phyloP scores from a whole-genome alignment of 2,329 filamentous ascomycete genomes.

The Hysterium pulicare region DNA sequence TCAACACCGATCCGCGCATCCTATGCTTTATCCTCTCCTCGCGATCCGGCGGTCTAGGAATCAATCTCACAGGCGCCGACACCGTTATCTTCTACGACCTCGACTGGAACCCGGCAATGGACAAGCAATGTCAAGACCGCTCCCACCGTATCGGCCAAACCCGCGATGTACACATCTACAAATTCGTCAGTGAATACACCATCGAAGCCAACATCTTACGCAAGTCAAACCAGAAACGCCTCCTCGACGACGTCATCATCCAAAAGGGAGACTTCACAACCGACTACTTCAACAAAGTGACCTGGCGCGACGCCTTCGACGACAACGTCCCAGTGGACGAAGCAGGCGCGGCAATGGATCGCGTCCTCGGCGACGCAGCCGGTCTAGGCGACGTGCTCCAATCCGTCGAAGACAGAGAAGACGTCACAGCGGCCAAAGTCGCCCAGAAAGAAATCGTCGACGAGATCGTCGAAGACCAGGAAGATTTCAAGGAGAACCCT shows the following conservation, averaged over 20 bases:
- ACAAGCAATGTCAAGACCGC: slow-evolving; percentile 97
- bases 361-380: slow-evolving; percentile 67
- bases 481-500: slow-evolving; percentile 33
- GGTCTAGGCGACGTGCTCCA: slow-evolving; percentile 66
- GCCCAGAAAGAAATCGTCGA: slow-evolving; percentile 85
- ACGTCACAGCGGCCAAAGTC: slow-evolving; percentile 79
- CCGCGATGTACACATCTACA: slow-evolving; percentile 96
- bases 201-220: slow-evolving; percentile 97
- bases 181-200: slow-evolving; percentile 59
- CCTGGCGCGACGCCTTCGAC: slow-evolving; percentile 65
- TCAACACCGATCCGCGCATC: slow-evolving; percentile 92
- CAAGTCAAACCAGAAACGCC: slow-evolving; percentile 95
- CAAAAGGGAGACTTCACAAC: slow-evolving; percentile 98
- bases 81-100: slow-evolving; percentile 99
- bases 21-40: slow-evolving; percentile 94
- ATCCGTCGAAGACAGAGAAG: slow-evolving; percentile 87
- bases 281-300: slow-evolving; percentile 82
- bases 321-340: slow-evolving; percentile 52
- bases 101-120: slow-evolving; percentile 99
- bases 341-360: slow-evolving; percentile 79
- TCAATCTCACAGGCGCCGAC: slow-evolving; percentile 94
- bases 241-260: slow-evolving; percentile 96
- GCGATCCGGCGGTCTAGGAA: slow-evolving; percentile 87
- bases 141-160: slow-evolving; percentile 97
- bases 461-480: slow-evolving; percentile 44